These are phyloP conservation scores for Closterium sp. DNA, from an alignment of 139 green algal species.

Conservation along the genomic window DNA sequence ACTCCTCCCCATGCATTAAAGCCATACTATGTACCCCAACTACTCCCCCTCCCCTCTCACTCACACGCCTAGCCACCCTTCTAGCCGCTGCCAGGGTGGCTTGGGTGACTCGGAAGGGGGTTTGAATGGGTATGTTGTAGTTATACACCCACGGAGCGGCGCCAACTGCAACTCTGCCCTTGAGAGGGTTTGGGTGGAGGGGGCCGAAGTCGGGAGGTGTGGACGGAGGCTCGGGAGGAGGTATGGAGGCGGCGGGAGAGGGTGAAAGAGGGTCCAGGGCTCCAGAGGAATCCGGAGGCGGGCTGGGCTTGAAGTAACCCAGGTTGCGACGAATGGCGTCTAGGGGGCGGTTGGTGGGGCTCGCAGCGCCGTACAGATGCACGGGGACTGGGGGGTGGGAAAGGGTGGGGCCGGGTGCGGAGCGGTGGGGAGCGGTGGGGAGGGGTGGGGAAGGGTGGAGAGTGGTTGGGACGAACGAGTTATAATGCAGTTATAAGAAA, in stretches of 20 bases:
- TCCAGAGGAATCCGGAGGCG: too few species aligned
- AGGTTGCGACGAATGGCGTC: not conserved
- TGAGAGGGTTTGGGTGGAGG: not conserved
- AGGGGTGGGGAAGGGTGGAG: not conserved
- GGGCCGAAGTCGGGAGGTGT: not conserved
- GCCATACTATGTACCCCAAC: not conserved
- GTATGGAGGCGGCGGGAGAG: not conserved
- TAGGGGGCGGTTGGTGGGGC: not conserved
- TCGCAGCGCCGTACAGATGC: not conserved
- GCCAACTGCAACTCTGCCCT: not conserved
- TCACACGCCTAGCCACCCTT: not conserved
- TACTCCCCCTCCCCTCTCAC: not conserved
- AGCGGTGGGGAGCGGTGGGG: too few species aligned
- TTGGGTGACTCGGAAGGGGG: not conserved
- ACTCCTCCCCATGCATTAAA: not conserved
- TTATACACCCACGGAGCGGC: not conserved
- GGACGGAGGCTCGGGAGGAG: not conserved
- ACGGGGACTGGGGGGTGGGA: not conserved
- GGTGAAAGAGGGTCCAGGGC: not conserved
- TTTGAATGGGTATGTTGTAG: not conserved
- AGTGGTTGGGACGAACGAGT: too few species aligned
- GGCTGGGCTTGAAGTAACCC: not conserved
- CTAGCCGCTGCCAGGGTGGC: not conserved
- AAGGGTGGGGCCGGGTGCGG: not conserved
- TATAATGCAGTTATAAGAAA: too few species aligned